Evolutionary conservation across 2,329 filamentous ascomycete genomes (phyloP).

Genomic region (Aspergillus phoenicis): DNA sequence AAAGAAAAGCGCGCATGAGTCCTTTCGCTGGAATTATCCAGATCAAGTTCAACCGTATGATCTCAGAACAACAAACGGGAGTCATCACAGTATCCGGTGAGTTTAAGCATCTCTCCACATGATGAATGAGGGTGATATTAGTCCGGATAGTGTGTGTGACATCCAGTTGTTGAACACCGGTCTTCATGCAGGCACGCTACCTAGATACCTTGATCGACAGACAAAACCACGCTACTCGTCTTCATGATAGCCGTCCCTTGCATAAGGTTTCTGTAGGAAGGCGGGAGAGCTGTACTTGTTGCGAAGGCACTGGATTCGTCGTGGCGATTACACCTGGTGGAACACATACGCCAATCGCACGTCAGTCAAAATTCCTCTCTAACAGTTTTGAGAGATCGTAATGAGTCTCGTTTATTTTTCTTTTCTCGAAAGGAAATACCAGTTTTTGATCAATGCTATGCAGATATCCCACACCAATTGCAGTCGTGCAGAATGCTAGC

Average conservation of each 20-base stretch:
- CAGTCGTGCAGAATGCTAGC: background rate
- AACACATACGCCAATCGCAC: conserved; percentile 4
- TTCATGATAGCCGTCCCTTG: conserved; percentile 38
- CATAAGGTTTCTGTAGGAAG: conserved; percentile 19
- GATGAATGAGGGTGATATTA: background rate
- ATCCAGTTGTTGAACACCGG: conserved; percentile 41
- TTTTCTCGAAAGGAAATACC: background rate
- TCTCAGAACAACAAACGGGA: conserved; percentile 42
- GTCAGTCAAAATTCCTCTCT: conserved; percentile 9
- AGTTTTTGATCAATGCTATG: background rate
- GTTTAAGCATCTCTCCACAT: background rate
- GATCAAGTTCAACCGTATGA: conserved; percentile 50
- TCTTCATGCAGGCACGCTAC: conserved; percentile 44
- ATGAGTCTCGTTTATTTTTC: background rate
- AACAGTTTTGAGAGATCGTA: background rate
- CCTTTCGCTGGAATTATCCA: conserved; percentile 51
- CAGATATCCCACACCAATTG: background rate
- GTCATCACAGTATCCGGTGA: conserved; percentile 9
- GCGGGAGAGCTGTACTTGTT: conserved; percentile 33
- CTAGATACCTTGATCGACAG: conserved; percentile 47
- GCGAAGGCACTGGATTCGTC: conserved; percentile 5
- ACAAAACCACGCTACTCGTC: conserved; percentile 43
- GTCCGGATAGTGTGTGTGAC: conserved; percentile 12
- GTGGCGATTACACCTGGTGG: conserved; percentile 11
- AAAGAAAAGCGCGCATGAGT: conserved; percentile 41